Base-by-base conservation (phyloP, 2,329 filamentous ascomycete species). In the Penicillium sp. region DNA sequence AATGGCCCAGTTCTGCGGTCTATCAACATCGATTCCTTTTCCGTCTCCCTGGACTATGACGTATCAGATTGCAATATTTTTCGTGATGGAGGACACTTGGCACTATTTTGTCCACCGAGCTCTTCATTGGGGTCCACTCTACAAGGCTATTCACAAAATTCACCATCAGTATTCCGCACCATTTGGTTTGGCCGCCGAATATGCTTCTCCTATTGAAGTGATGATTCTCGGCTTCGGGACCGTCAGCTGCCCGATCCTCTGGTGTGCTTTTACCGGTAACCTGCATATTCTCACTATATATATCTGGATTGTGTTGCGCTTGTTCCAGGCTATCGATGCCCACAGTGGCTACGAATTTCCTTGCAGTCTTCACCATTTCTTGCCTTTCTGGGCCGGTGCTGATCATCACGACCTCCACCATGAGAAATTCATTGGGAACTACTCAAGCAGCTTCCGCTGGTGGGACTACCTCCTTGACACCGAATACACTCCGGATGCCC, bases 321-420 rank as follows among this genome's bases (percentile, higher is more conserved):
- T 99, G 23, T 96, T 96, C 85, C 95, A 99, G 81, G 95, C 95
- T 70, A 96, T 99, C 74, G 95, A 99, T 75, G 90, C 95, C 29
- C 95, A 99, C 82, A 95, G 90, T 70, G 95, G 95, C 63, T 99
- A 98, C 78, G 95, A 99, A 75, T 98, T 99, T 80, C 95, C 95
- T 61, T 99, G 93, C 92, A 93, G 89, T 72, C 80, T 99, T 79
- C 92, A 93, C 77, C 91, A 97, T 78, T 90, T 98, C 83, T 80
- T 99, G 51, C 95, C 95, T 33, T 93, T 99, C 85, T 99, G 95
- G 95, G 93, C 93, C 55, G 95, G 95, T 62, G 95, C 95, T 54
- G 88, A 96, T 69, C 93, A 98, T 80, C 95, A 99, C 80, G 95
- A 99, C 72, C 82, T 92, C 44, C 95, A 99, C 80, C 95, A 99